Conservation (phyloP, 2,329 filamentous ascomycete species). For the Fusarium illudens region DNA sequence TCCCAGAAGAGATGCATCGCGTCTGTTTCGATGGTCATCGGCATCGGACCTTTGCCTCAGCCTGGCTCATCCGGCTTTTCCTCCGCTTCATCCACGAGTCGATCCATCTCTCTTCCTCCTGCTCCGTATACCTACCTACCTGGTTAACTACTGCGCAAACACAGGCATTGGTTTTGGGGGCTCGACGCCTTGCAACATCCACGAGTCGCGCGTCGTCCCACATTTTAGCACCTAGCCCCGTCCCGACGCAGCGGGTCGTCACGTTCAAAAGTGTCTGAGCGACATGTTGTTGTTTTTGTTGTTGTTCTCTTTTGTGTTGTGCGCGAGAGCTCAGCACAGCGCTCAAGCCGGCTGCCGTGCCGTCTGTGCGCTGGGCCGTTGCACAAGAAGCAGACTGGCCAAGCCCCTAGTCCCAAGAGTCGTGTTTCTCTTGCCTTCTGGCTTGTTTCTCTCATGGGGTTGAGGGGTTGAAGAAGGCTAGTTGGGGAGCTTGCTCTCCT, state of each 20-base stretch:
- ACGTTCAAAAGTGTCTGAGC: constrained; percentile 12
- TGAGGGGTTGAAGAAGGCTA: constrained; percentile 18
- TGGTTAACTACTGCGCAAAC: neutral
- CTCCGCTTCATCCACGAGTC: constrained; percentile 21
- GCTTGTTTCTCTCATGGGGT: constrained; percentile 36
- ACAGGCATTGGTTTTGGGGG: constrained; percentile 15
- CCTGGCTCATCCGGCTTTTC: constrained; percentile 23
- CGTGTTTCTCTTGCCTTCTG: constrained; percentile 34
- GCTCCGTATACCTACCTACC: neutral
- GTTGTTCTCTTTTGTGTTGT: constrained; percentile 15
- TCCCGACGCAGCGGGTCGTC: constrained; percentile 32
- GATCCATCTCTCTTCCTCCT: constrained; percentile 9
- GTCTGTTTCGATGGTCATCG: constrained; percentile 36
- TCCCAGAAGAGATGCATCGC: constrained; percentile 27
- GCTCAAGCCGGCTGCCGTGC: constrained; percentile 34
- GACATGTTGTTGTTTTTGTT: constrained; percentile 10
- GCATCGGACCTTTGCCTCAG: constrained; percentile 32
- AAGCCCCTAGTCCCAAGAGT: constrained; percentile 25
- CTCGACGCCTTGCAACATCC: constrained; percentile 11
- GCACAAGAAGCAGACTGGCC: constrained; percentile 26
- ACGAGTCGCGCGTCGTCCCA: constrained; percentile 28
- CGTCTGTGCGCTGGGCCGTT: constrained; percentile 37
- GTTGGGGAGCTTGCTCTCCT: constrained; percentile 4
- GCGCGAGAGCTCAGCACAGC: constrained; percentile 22
- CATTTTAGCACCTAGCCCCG: constrained; percentile 8